phyloP scores from a whole-genome alignment of 2,329 filamentous ascomycete genomes.

The Aureobasidium uvarum region DNA sequence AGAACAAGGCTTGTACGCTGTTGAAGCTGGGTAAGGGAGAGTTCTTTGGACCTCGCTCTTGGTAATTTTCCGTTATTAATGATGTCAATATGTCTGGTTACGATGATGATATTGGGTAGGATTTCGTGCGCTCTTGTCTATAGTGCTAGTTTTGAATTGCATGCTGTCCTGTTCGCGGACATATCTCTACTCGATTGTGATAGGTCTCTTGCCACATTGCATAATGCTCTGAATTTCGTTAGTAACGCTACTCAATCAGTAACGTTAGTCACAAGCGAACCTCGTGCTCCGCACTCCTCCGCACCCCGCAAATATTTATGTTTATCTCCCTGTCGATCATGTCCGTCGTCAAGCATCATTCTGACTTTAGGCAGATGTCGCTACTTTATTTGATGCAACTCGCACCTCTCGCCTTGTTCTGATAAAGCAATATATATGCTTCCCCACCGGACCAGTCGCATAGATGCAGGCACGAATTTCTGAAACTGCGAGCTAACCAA shows the following conservation, averaged over 20 bases:
- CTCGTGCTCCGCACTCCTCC: background rate
- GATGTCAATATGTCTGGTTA: too few relatives aligned
- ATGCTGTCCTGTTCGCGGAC: too few relatives aligned
- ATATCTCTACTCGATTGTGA: too few relatives aligned
- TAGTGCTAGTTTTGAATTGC: background rate
- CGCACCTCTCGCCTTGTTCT: background rate
- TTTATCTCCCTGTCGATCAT: background rate
- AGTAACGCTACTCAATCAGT: too few relatives aligned
- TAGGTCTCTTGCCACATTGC: background rate
- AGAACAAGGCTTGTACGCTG: background rate
- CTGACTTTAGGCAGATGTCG: conserved; percentile 5
- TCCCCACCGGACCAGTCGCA: background rate
- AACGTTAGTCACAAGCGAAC: background rate
- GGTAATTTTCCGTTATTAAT: background rate
- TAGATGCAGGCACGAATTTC: background rate
- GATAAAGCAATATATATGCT: background rate
- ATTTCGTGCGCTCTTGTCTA: background rate
- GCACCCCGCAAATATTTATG: background rate
- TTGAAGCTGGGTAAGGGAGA: conserved; percentile 1
- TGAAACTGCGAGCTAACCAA: background rate
- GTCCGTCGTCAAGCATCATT: background rate
- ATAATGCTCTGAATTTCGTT: background rate
- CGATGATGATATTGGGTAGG: too few relatives aligned
- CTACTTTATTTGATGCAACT: background rate
- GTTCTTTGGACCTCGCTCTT: conserved; percentile 12